Conservation (phyloP, 2,329 filamentous ascomycete species). For the Chlorencoelia australis region DNA sequence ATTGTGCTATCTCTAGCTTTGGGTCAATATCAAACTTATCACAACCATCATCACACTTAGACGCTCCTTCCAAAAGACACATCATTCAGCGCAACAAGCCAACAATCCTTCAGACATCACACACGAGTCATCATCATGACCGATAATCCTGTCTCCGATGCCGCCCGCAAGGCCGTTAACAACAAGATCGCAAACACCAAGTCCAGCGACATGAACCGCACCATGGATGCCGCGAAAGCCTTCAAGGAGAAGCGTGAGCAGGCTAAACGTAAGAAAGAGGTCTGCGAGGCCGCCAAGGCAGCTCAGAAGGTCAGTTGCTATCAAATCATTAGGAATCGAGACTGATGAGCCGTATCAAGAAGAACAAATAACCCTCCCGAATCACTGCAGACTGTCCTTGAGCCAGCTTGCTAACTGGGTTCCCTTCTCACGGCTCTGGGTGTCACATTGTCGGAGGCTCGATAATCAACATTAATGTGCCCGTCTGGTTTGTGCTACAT, state of each 20-base stretch:
- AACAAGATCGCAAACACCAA: background rate
- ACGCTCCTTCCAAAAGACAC: background rate
- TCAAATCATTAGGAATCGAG: background rate
- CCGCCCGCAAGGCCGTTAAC: background rate
- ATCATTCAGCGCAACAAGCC: background rate
- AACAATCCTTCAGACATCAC: background rate
- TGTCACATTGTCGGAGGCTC: background rate
- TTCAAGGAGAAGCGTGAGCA: slow-evolving; percentile 1
- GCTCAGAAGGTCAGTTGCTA: background rate
- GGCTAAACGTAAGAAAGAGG: background rate
- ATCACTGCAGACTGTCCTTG: too few relatives aligned
- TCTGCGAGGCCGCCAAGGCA: background rate
- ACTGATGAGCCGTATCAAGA: background rate
- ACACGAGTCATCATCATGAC: background rate
- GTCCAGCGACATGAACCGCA: background rate
- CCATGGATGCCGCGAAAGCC: background rate
- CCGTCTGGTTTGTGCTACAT: background rate
- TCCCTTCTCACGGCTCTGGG: too few relatives aligned
- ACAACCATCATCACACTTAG: background rate
- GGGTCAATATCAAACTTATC: too few relatives aligned
- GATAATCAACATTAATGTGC: background rate
- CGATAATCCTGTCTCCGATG: background rate
- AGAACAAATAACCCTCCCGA: too few relatives aligned
- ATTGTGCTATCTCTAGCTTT: too few relatives aligned
- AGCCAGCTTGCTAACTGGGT: too few relatives aligned